Evolutionary conservation across 208 protist genomes (phyloP).

Genomic region (Leishmania turanica): DNA sequence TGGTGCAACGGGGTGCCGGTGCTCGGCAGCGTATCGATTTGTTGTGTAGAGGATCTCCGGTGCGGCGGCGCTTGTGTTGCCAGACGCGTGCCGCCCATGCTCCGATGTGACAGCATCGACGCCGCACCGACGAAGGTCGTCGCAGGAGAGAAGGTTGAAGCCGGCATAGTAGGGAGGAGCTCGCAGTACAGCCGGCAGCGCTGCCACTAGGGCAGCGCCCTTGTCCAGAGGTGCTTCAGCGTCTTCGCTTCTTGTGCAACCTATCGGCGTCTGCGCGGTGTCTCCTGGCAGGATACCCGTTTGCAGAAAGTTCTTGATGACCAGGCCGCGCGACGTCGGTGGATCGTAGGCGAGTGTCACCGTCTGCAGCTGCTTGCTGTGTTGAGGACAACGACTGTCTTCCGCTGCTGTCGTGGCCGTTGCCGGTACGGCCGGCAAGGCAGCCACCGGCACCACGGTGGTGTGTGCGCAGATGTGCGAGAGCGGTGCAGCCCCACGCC

Average conservation of each 20-base stretch:
- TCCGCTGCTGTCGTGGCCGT: too few species aligned
- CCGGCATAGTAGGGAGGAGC: constrained; percentile 53
- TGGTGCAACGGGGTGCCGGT: constrained; percentile 16
- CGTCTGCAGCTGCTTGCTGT: neutral
- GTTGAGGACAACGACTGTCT: neutral
- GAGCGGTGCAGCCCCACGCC: constrained; percentile 56
- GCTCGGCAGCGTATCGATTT: constrained; percentile 46
- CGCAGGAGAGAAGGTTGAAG: constrained; percentile 59
- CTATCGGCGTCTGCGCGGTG: neutral
- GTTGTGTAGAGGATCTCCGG: constrained; percentile 45
- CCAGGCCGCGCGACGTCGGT: constrained; percentile 40
- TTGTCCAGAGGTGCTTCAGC: neutral
- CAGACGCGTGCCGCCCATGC: constrained; percentile 10
- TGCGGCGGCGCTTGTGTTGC: neutral
- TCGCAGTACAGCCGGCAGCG: neutral
- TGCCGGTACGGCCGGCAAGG: neutral
- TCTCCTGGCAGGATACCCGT: constrained; percentile 25
- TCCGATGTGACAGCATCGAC: neutral
- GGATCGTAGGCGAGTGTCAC: constrained; percentile 40
- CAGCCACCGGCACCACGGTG: constrained; percentile 21
- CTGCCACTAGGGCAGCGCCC: neutral
- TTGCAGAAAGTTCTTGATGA: constrained; percentile 49
- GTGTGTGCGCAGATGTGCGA: constrained; percentile 37
- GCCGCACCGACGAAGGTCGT: constrained; percentile 13
- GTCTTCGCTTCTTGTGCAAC: neutral